Percentiles rank a stretch among this genome's conserved stretches.
Conservation (phyloP, 2,329 filamentous ascomycete genomes). For the Sporothrix protearum region DNA sequence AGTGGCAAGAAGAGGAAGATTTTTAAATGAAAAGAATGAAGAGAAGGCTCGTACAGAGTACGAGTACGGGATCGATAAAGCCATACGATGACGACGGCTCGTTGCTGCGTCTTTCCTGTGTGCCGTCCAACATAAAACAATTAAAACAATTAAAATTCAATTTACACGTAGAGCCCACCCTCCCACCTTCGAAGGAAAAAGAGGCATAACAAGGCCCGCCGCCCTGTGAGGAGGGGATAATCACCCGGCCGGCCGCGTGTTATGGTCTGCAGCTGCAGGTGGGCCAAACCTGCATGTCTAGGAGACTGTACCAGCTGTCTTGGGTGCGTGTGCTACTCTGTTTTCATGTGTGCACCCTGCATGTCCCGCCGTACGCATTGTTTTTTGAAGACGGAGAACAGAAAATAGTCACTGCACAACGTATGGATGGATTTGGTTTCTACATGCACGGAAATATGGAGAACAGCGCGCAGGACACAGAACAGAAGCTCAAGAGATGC, state of each 20-base stretch:
- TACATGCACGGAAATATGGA: background rate
- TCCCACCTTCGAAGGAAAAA: background rate
- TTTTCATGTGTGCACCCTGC: background rate
- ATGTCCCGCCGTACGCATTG: slow-evolving; percentile 1
- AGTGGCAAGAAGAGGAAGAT: background rate
- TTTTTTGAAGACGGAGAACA: too few species aligned
- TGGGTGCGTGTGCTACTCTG: background rate
- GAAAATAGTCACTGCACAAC: background rate
- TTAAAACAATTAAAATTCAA: background rate
- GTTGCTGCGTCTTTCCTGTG: background rate
- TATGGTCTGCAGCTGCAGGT: slow-evolving; percentile 12
- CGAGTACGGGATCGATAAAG: background rate
- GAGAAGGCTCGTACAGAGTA: background rate
- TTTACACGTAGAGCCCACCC: background rate
- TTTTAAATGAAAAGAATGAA: background rate
- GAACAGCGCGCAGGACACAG: background rate
- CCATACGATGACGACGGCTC: background rate
- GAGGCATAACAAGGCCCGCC: background rate
- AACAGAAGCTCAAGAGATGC: background rate
- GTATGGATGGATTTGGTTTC: background rate
- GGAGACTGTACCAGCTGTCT: background rate
- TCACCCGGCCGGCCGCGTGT: background rate
- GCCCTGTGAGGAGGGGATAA: slow-evolving; percentile 15
- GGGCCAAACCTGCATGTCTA: slow-evolving; percentile 10
- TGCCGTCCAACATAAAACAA: background rate